Conservation (phyloP, 495 filamentous ascomycete species). For the Trypethelium eluteriae region DNA sequence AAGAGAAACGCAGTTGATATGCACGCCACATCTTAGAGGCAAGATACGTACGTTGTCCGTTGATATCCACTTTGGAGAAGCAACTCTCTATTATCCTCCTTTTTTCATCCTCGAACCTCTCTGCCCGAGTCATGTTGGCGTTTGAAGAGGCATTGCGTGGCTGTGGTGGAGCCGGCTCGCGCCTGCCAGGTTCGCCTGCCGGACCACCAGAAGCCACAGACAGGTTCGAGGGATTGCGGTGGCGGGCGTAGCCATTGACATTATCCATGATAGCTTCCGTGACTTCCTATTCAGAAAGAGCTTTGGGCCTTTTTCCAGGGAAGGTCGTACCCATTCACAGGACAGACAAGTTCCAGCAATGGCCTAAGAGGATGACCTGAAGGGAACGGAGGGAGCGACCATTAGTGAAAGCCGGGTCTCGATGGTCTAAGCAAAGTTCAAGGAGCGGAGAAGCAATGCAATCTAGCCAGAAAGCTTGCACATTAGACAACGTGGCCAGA, state of each 20-base stretch:
- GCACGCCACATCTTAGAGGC: slow-evolving; percentile 9
- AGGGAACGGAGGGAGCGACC: background rate
- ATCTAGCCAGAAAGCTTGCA: slow-evolving; percentile 5
- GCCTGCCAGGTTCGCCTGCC: background rate
- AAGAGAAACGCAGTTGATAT: slow-evolving; percentile 6
- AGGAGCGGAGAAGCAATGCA: slow-evolving; percentile 7
- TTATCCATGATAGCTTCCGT: background rate
- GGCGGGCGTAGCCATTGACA: background rate
- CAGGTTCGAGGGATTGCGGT: slow-evolving; percentile 7
- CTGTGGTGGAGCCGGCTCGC: background rate
- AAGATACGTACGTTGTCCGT: slow-evolving; percentile 61
- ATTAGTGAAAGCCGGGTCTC: background rate
- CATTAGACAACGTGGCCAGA: background rate
- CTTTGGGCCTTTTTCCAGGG: background rate
- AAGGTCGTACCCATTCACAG: background rate
- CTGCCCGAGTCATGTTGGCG: slow-evolving; percentile 56
- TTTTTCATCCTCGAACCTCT: slow-evolving; percentile 94
- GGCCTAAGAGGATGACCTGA: background rate
- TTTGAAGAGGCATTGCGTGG: background rate
- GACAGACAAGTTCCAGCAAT: background rate
- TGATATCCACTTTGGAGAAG: slow-evolving; percentile 78
- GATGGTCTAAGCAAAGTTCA: background rate
- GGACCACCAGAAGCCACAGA: background rate
- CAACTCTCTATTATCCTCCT: slow-evolving; percentile 83
- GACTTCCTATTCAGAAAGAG: background rate